Base-by-base conservation (phyloP, 345 rosid species). In the Populus nigra region DNA sequence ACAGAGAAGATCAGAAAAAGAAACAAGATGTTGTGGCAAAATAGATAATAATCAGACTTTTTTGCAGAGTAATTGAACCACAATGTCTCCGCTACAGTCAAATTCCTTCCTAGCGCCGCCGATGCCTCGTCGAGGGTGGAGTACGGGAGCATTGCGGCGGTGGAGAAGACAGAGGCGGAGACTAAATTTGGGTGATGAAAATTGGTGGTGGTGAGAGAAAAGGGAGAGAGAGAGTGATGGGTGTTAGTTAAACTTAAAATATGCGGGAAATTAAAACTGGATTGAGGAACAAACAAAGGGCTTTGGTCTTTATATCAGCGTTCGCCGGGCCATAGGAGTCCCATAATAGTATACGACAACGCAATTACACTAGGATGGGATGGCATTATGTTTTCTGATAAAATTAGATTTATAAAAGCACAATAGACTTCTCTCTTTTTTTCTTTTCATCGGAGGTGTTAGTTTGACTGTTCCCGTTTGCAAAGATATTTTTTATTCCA, bases 51-150 rank as follows among this genome's bases (percentile, higher is more conserved):
- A 85, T 95, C 96, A 27, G 99, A 93, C 76, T 88, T 93, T 1
- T 81, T 74, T 10, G 89, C 91, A 45, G 99, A 91, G 92, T 95
- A 95, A 74, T 87, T 86, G 87, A 89, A 90, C 99, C 99, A 95
- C 10, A 88, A 36, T 2, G 90, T 86, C 89, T 95, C 99, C 0
- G 88, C 80, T 45, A 65, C 33, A 3, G 97, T 92, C 39, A 95
- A 93, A 87, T 87, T 88, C 81, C 98, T 86, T 78, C 97, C 97
- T 1, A 95, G 79, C 39, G 89, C 88, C 49, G 84, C 73, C 8
- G 91, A 84, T 12, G 97, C 98, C 73, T 88, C 98, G 5, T 83
- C 85, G 72, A 90, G 41, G 45, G 93, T 85, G 45, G 75, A 67
- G 88, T 86, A 95, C 3, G 99, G 93, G 67, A 95, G 86, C 99